Evolutionary conservation across 1,284 basidiomycete species (phyloP), one percentile per base, ranked within the genome.

Genomic region (Ustilago crameri): DNA sequence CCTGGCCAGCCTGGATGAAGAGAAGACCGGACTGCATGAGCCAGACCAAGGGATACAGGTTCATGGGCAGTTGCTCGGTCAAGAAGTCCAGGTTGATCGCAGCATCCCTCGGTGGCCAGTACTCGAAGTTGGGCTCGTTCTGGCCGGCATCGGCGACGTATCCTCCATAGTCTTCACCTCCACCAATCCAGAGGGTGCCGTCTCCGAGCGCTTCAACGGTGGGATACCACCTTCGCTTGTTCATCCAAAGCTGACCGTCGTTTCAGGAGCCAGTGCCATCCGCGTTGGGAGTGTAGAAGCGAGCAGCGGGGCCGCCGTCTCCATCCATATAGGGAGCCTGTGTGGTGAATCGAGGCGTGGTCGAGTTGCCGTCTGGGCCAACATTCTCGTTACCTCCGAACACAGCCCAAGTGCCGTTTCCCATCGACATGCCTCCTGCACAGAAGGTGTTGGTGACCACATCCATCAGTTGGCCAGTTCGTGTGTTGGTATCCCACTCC

Each of bases 361-460:
- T 65, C 20, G 47, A 34, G 41, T 60, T 65, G 42, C 81, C 81
- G 17, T 75, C 78, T n/a, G 51, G 60, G 3, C 69, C 68, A 26
- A 83, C 70, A 32, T 78, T 78, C 52, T 83, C 66, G 51, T 83
- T 83, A 17, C 82, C 82, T 18, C 82, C 81, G 22, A 75, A 74
- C 22, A 75, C 72, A 35, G 78, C 52, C 80, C 81, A 83, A 12
- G 70, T 75, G 5, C 82, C 82, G 62, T 83, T 80, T n/a, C 78
- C 79, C 34, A 84, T 60, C 22, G 65, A 65, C 44, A 74, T 72
- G 5, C 82, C 82, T n/a, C 77, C 75, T 3, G 83, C 83, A 38
- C 83, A 84, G 55, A 84, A 84, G 17, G 82, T 74, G 58, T 84
- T 84, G 44, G 82, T 80, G 42, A 65, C 50, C n/a, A 84, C 76